Conservation (phyloP, 176 grass and related monocot species). For the Carex cristatella region DNA sequence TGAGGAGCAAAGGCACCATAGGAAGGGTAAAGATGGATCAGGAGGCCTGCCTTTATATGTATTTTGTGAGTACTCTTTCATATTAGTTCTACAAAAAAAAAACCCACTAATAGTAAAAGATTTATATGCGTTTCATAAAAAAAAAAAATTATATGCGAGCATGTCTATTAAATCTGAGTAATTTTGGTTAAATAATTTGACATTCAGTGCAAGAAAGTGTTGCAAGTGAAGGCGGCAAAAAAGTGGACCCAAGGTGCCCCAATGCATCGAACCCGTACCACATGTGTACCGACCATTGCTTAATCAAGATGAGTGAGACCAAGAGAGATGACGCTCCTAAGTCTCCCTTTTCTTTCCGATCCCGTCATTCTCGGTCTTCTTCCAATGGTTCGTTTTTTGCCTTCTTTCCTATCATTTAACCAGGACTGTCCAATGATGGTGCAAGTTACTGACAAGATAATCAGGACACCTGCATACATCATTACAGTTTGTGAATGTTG, state of each 20-base stretch:
- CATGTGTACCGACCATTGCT: constrained; percentile 61
- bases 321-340: constrained; percentile 38
- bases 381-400: constrained; percentile 34
- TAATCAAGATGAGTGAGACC: constrained; percentile 35
- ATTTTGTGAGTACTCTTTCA: constrained; percentile 37
- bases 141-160: background rate
- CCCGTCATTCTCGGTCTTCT: constrained; percentile 40
- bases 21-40: constrained; percentile 40
- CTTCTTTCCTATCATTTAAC: background rate
- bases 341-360: constrained; percentile 49
- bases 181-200: background rate
- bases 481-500: background rate
- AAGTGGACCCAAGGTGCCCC: constrained; percentile 67
- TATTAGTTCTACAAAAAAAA: background rate
- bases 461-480: background rate
- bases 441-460: background rate
- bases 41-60: constrained; percentile 71
- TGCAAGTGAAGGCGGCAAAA: constrained; percentile 31
- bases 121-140: background rate
- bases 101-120: background rate
- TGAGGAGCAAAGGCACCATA: constrained; percentile 26
- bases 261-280: constrained; percentile 81
- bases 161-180: constrained; percentile 5
- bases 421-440: background rate
- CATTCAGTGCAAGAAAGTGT: constrained; percentile 43